phyloP scores from a whole-genome alignment of 108 stramenopile species.

The Nannochloropsis oceanica region DNA sequence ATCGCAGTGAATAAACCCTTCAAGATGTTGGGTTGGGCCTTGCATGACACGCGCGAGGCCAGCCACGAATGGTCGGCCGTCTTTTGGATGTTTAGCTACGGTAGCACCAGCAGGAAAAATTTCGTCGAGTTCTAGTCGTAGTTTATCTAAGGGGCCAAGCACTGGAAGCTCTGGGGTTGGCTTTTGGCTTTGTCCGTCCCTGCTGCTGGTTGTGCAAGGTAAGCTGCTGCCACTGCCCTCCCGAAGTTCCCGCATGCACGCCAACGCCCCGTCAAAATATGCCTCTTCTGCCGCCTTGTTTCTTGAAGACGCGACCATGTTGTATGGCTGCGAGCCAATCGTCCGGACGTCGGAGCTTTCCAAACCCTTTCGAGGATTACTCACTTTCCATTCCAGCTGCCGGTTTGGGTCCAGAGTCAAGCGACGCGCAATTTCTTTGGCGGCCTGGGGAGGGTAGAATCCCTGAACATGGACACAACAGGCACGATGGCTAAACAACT shows the following conservation, averaged over 20 bases:
- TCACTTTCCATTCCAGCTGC: conserved; percentile 17
- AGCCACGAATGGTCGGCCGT: conserved; percentile 14
- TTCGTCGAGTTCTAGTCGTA: conserved; percentile 35
- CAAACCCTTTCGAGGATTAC: conserved; percentile 3
- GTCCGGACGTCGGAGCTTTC: conserved; percentile 21
- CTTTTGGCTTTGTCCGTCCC: not conserved
- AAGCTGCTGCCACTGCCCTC: not conserved
- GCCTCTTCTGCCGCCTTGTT: not conserved
- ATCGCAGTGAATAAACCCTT: conserved; percentile 78
- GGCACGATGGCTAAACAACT: conserved; percentile 8
- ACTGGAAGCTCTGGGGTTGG: not conserved
- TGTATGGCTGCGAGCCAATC: conserved; percentile 17
- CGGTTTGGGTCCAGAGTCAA: not conserved
- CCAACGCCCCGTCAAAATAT: not conserved
- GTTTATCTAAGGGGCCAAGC: conserved; percentile 26
- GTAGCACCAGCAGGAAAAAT: conserved; percentile 15
- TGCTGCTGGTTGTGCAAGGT: not conserved
- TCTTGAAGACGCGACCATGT: conserved; percentile 10
- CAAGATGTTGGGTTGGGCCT: conserved; percentile 72
- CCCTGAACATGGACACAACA: conserved; percentile 18
- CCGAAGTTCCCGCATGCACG: not conserved
- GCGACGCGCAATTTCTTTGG: not conserved
- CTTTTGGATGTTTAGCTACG: conserved; percentile 2
- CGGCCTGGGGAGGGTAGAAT: conserved; percentile 8
- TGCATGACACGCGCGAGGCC: conserved; percentile 70